Base-by-base conservation (phyloP, 768 basidiomycete species). In the Filobasidium floriforme region DNA sequence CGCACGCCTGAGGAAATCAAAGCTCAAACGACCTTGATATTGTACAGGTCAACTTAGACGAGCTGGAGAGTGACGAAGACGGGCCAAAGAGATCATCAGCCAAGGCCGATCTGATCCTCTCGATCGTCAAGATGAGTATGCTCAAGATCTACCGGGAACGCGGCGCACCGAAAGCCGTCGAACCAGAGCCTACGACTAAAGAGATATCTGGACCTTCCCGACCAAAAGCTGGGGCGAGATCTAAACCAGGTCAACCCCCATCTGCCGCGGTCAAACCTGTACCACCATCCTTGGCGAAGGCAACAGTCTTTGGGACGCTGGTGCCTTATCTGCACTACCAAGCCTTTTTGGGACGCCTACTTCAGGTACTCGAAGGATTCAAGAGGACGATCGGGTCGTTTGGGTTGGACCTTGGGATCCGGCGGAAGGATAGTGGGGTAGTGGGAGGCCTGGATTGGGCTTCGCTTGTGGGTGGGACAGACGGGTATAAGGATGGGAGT, bases 271-370 rank as follows among this genome's bases (percentile, higher is more conserved):
- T 32, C 55, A 60, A 60, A 37, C 40, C 59, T 12, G 11, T 18
- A 5, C n/a, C 40, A 9, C 11, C 9, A 12, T 7, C 22, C 26
- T 3, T 18, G 6, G 22, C 6, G 18, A 59, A 59, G 18, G 18
- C 6, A 7, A 57, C 54, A 4, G 2, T 46, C 10, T 49, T 63
- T n/a, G 62, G 44, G 12, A 63, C 46, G 14, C 15, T 68, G 28
- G 43, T 68, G 1, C 63, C 67, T 7, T 68, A 63, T 52, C 43
- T 65, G n/a, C 59, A 65, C 49, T 68, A 65, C 43, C 67, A 65
- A 59, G 67, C 67, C 1, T 68, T 68, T 28, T 37, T 60, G 29
- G 59, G 49, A 11, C 63, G 64, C 7, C 29, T 65, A 7, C 26
- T 59, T 22, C 49, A 59, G n/a, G 57, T 59, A 14, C 29, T 68